phyloP scores from a whole-genome alignment of 441 rosid species.

The Dalechampia spathulata region DNA sequence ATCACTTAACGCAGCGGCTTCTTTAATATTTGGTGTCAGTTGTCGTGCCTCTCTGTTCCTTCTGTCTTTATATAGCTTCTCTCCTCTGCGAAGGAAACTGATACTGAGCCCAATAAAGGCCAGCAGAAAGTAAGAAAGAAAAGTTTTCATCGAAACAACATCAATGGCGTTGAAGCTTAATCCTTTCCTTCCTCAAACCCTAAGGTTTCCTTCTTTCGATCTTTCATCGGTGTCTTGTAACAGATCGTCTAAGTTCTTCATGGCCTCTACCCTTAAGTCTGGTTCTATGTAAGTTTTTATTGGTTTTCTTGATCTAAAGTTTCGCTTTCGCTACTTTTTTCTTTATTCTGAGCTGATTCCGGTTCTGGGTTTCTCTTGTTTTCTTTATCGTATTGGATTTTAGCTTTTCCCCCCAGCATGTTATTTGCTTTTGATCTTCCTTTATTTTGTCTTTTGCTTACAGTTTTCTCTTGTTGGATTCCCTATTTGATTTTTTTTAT shows the following conservation, averaged over 20 bases:
- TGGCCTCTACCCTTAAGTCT: slow-evolving; percentile 57
- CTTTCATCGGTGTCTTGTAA: slow-evolving; percentile 41
- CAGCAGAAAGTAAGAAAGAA: too few relatives aligned
- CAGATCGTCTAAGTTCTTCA: slow-evolving; percentile 69
- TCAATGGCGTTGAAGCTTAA: slow-evolving; percentile 71
- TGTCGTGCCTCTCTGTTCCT: too few relatives aligned
- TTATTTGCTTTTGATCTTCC: background rate
- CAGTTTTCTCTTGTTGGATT: background rate
- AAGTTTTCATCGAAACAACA: background rate
- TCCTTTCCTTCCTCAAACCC: slow-evolving; percentile 39
- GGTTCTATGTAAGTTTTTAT: slow-evolving; percentile 53
- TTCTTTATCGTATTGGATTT: background rate
- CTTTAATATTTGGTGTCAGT: too few relatives aligned
- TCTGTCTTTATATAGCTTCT: slow-evolving; percentile 9
- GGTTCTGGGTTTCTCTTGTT: slow-evolving; percentile 30
- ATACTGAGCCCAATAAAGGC: slow-evolving; percentile 1
- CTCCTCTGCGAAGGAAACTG: slow-evolving; percentile 38
- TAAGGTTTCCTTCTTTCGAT: slow-evolving; percentile 40
- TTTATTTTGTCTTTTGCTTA: background rate
- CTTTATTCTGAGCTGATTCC: background rate
- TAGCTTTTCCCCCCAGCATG: background rate
- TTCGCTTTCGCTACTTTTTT: slow-evolving; percentile 5
- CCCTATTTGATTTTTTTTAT: too few relatives aligned
- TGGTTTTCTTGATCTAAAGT: too few relatives aligned
- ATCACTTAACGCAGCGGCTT: too few relatives aligned